A percentile compares a stretch with the other conserved stretches of the same genome.
Conservation (phyloP, 306 rosid genomes). For the Sesbania bispinosa region DNA sequence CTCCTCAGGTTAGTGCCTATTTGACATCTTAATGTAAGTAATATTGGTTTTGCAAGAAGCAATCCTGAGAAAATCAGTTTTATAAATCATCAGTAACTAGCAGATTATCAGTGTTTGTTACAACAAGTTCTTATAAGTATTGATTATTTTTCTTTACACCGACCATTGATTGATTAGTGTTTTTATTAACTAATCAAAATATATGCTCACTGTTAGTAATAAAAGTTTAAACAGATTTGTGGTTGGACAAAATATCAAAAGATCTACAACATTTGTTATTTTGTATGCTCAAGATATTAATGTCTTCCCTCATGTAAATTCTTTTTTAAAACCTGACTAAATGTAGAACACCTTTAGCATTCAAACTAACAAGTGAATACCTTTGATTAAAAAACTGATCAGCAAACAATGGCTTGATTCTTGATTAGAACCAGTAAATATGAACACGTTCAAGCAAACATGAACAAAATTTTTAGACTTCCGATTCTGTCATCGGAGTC, state of each 20-base stretch:
- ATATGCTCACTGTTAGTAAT: not conserved
- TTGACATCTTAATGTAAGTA: not conserved
- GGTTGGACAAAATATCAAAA: too few relatives aligned
- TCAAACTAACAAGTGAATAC: not conserved
- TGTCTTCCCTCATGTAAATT: too few relatives aligned
- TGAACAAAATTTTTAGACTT: too few relatives aligned
- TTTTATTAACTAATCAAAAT: not conserved
- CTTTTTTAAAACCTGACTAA: too few relatives aligned
- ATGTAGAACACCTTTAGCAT: not conserved
- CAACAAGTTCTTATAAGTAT: not conserved
- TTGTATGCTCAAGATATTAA: too few relatives aligned
- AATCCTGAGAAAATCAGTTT: too few relatives aligned
- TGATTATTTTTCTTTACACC: not conserved
- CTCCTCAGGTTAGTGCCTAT: slow-evolving; percentile 58
- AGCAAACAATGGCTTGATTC: too few relatives aligned
- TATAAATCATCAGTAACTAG: not conserved
- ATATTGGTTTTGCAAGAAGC: not conserved
- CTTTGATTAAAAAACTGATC: too few relatives aligned
- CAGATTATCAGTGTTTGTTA: not conserved
- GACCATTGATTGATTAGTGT: not conserved
- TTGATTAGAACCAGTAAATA: too few relatives aligned
- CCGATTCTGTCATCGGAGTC: too few relatives aligned
- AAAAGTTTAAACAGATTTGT: not conserved
- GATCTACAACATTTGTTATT: too few relatives aligned
- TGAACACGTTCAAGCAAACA: too few relatives aligned